Evolutionary conservation across 495 filamentous ascomycete species (phyloP), one percentile per base, ranked within the genome.

Genomic region (Penicillium alfredii): DNA sequence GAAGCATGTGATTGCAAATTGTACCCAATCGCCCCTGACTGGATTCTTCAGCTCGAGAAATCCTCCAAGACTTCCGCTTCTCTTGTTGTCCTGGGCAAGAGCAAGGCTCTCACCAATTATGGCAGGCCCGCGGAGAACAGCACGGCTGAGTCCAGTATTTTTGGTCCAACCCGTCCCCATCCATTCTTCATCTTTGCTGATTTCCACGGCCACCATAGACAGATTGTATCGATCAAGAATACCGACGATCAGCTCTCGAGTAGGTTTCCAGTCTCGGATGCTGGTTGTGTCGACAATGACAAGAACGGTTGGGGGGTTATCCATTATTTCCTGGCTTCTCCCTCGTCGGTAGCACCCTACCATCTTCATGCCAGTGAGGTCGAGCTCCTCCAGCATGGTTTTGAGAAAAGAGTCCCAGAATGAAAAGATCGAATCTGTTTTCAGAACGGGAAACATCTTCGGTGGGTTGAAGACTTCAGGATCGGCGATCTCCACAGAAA

Each of bases 151-250:
- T 16, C 34, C 34, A 6, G 6, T 18, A n/a, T 36, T 28, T 15
- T 27, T 14, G 14, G 13, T 16, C 2, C 4, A 36, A 15, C 6
- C 10, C 10, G n/a, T n/a, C n/a, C n/a, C n/a, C n/a, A 25, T 8
- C 4, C 2, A 19, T 36, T 12, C 8, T 28, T n/a, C n/a, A n/a
- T 36, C 34, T 13, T 27, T 36, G 13, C 27, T 16, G 13, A 27
- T 19, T 16, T 36, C 34, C 2, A 36, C 34, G 2, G 34, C 34
- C 8, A 36, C 34, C 34, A 27, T 36, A 28, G 34, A 24, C 8
- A 36, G 22, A 10, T 3, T 9, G 6, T 18, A 28, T 2, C 12
- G 21, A 4, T 24, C 10, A 1, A 28, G 23, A 18, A 36, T 36
- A 11, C 20, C 13, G 2, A 17, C 8, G 10, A 36, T 20, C 7